Evolutionary conservation across 768 basidiomycete species (phyloP), one percentile per base, ranked within the genome.

Genomic region (Pleurotus cornucopiae): DNA sequence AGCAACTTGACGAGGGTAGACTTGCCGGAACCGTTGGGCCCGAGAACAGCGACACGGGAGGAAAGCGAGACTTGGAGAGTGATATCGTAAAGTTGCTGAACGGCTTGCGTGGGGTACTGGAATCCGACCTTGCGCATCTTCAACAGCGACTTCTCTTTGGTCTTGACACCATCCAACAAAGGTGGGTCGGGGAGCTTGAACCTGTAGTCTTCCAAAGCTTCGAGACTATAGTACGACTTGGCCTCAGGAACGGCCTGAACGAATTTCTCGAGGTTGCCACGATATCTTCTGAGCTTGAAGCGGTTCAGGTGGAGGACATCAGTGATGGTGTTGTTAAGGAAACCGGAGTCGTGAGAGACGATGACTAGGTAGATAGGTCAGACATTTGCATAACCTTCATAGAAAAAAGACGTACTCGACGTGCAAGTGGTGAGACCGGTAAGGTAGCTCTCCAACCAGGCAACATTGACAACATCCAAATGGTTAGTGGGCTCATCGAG

Each of bases 21-120:
- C 78, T 98, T 98, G 63, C 95, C 94, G 67, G 97, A 98, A 74
- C 97, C 97, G 80, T 99, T 96, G 64, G 97, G 97, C 61, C 97
- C 97, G 63, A 99, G 90, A 69, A 99, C 75, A 62, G 97, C 97
- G 66, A 98, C 96, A 81, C 97, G 95, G 57, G 97, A 98, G 14
- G 94, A 97, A 60, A 98, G 84, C 4, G 95, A 98, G 60, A 98
- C 89, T 85, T 97, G 95, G 60, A 98, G 90, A 52, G 89, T 86
- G 74, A 98, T 93, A 75, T 98, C 89, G 81, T 85, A 88, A 63
- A 97, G 81, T 71, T 96, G 94, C 72, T 96, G 95, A 57, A 90
- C 83, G 52, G 85, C 66, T 65, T 89, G 84, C 25, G 84, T 82
- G 47, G 92, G 91, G 76, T 98, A 98, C 75, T 97, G 94, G 91